Percentiles rank a stretch among this genome's conserved stretches.
Conservation (phyloP, 805 yeast genomes). For the Yarrowia yakushimensis region DNA sequence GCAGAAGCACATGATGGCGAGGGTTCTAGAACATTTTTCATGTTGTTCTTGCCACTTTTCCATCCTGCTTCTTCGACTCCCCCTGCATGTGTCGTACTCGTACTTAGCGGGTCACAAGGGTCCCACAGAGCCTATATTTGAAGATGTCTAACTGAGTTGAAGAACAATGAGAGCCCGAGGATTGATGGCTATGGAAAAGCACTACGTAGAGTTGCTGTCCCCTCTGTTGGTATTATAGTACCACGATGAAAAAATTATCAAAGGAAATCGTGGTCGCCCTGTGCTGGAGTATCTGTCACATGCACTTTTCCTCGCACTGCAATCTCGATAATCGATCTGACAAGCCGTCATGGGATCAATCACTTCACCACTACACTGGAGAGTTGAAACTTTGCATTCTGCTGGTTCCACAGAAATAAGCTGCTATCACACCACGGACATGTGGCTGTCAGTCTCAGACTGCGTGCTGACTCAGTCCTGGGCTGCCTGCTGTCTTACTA, state of each 20-base stretch:
- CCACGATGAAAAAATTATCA: no score
- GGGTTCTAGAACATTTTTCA: not conserved
- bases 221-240: no score
- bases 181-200: not conserved
- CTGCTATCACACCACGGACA: not conserved
- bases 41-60: not conserved
- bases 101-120: slow-evolving; percentile 2
- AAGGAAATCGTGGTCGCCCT: no score
- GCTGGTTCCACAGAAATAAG: not conserved
- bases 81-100: no score
- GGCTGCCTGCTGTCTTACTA: no score
- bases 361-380: not conserved
- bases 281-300: not conserved
- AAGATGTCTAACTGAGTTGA: not conserved
- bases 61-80: not conserved
- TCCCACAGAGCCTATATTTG: not conserved
- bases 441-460: no score
- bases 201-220: no score
- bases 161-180: not conserved
- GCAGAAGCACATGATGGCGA: no score
- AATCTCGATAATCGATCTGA: not conserved
- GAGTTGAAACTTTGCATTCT: not conserved
- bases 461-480: no score
- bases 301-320: not conserved
- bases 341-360: not conserved